A percentile compares a stretch with the other conserved stretches of the same genome.
Evolutionary conservation across 164 flowering plant species (phyloP).

Genomic region (Sextonia rubra): DNA sequence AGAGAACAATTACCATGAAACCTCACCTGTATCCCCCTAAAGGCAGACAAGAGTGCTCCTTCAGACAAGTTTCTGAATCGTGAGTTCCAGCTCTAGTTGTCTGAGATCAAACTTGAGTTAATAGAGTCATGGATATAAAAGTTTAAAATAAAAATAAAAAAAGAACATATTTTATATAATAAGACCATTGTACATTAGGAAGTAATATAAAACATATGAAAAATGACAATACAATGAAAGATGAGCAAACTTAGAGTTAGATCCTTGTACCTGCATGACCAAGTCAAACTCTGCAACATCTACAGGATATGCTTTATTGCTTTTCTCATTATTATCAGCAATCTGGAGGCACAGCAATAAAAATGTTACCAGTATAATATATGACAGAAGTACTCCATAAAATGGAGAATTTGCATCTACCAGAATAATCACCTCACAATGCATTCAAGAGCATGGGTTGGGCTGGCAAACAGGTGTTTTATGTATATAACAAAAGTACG

Average conservation of each 20-base stretch:
- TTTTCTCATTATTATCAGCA: conserved; percentile 47
- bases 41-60: conserved; percentile 79
- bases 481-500: no score
- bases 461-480: no score
- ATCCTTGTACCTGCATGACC: conserved; percentile 75
- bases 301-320: conserved; percentile 28
- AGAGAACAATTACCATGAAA: conserved; percentile 2
- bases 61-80: conserved; percentile 86
- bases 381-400: not conserved
- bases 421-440: no score
- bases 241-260: not conserved
- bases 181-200: not conserved
- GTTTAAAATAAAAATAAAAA: not conserved
- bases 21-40: conserved; percentile 96
- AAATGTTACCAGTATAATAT: not conserved
- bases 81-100: conserved; percentile 83
- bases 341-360: conserved; percentile 36
- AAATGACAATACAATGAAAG: not conserved
- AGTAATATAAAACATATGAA: not conserved
- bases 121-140: not conserved
- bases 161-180: no score
- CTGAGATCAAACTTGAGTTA: conserved; percentile 28
- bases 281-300: conserved; percentile 83
- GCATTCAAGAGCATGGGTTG: no score
- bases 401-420: not conserved